Conservation (phyloP, 164 flowering plant species). For the Houttuynia cordata region DNA sequence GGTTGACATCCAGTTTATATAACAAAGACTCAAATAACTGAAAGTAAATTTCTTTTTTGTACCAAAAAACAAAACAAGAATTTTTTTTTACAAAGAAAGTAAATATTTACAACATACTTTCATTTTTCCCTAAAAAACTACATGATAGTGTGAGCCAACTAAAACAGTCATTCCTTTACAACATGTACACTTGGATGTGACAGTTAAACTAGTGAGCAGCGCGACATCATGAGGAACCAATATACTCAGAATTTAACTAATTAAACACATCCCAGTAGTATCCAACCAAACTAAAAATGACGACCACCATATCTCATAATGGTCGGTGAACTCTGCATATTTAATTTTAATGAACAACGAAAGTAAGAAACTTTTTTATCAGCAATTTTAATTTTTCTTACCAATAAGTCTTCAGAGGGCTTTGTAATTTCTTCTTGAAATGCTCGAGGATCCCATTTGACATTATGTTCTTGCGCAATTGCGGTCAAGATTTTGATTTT, state of each 20-base stretch:
- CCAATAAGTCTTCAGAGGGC: slow-evolving; percentile 50
- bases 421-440: slow-evolving; percentile 34
- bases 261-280: neutral
- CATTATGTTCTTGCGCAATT: slow-evolving; percentile 73
- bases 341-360: neutral
- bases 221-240: no score
- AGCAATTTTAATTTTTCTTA: slow-evolving; percentile 10
- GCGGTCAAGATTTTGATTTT: slow-evolving; percentile 60
- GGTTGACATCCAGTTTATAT: neutral
- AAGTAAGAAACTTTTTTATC: neutral
- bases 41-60: no score
- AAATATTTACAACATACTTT: no score
- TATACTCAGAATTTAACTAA: no score
- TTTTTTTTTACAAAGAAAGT: no score
- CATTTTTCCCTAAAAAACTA: no score
- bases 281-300: neutral
- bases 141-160: no score
- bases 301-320: neutral
- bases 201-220: no score
- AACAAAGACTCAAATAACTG: no score
- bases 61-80: no score
- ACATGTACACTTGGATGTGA: no score
- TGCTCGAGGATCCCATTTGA: slow-evolving; percentile 65
- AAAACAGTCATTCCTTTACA: no score
- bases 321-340: neutral